Base-by-base conservation (phyloP, 768 basidiomycete genomes). In the Pleurotus platypus region DNA sequence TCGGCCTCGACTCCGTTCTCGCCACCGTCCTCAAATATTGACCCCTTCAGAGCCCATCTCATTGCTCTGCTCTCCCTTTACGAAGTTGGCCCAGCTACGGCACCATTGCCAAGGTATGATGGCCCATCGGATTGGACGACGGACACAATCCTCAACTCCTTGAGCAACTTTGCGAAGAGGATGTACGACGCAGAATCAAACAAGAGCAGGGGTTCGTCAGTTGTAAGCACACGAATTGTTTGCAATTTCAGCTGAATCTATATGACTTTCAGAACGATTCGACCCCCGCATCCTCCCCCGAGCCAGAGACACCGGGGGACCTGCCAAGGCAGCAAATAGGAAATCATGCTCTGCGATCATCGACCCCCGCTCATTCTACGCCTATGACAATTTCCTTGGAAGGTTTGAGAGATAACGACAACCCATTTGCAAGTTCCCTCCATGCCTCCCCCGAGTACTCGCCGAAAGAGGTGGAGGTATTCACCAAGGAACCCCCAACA, bases 81-180 rank as follows among this genome's bases (percentile, higher is more conserved):
- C 66, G 81, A 85, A 57, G 71, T 78, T 46, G 75, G 78, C 57
- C 75, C 75, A 15, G 67, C 70, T 59, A 70, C 76, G 11, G 70
- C 74, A 35, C 78, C 81, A 16, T 61, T 72, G 51, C 81, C 82
- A 49, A 71, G 73, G 45, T 83, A 82, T 67, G 46, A 59, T 57
- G 84, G 84, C 2, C 80, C 79, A 4, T 46, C 68, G 40, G 76
- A 82, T 66, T 78, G 78, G 78, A 76, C 80, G 62, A 84, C 78
- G 11, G 78, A 83, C 53, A 67, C 73, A 58, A 81, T 84, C 59
- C 64, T 79, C 27, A 74, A 78, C 49, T 79, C 79, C 13, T 72
- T 84, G 57, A 66, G 68, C 22, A 70, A 70, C 26, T 69, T 84
- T 57, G 76, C 76, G 1, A 69, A 74, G 35, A 73, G 81, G 60